These are phyloP conservation scores for Evernia prunastri DNA, from an alignment of 495 filamentous ascomycete genomes.

Conservation along the genomic window DNA sequence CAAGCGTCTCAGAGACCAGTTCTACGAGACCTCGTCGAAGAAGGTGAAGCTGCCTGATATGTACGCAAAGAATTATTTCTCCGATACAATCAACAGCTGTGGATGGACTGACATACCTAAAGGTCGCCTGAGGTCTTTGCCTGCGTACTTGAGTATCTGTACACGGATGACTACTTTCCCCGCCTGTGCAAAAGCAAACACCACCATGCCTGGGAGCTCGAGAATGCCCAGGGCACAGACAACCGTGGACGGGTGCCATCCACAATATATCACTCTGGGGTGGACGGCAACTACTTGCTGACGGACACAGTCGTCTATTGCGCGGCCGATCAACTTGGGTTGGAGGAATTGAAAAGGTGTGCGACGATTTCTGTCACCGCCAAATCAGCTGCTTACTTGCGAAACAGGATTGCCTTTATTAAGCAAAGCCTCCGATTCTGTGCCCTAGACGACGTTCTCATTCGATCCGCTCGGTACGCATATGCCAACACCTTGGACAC, in stretches of 20 bases:
- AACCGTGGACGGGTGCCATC: slow-evolving; percentile 57
- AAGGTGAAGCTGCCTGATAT: slow-evolving; percentile 57
- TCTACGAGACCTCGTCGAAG: slow-evolving; percentile 48
- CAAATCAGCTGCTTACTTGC: too few relatives aligned
- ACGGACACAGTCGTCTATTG: slow-evolving; percentile 92
- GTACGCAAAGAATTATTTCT: slow-evolving; percentile 27
- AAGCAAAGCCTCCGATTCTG: slow-evolving; percentile 88
- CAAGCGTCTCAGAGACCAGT: slow-evolving; percentile 49
- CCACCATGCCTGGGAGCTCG: slow-evolving; percentile 59
- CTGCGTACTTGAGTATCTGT: slow-evolving; percentile 62
- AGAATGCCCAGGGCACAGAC: slow-evolving; percentile 46
- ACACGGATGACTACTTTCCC: slow-evolving; percentile 66
- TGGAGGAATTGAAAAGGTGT: slow-evolving; percentile 81
- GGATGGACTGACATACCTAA: neutral
- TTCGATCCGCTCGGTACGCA: slow-evolving; percentile 84
- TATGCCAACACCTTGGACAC: slow-evolving; percentile 90
- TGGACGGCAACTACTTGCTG: slow-evolving; percentile 64
- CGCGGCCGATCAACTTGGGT: slow-evolving; percentile 72
- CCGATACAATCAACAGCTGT: neutral
- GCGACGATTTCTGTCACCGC: too few relatives aligned
- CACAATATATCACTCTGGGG: slow-evolving; percentile 63
- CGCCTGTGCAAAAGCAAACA: slow-evolving; percentile 45
- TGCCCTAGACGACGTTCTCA: slow-evolving; percentile 78
- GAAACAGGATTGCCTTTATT: slow-evolving; percentile 78
- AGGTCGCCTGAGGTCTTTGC: slow-evolving; percentile 60